A percentile compares a stretch with the other conserved stretches of the same genome.
phyloP scores from a whole-genome alignment of 805 yeast species.

The Wickerhamiella parazyma region DNA sequence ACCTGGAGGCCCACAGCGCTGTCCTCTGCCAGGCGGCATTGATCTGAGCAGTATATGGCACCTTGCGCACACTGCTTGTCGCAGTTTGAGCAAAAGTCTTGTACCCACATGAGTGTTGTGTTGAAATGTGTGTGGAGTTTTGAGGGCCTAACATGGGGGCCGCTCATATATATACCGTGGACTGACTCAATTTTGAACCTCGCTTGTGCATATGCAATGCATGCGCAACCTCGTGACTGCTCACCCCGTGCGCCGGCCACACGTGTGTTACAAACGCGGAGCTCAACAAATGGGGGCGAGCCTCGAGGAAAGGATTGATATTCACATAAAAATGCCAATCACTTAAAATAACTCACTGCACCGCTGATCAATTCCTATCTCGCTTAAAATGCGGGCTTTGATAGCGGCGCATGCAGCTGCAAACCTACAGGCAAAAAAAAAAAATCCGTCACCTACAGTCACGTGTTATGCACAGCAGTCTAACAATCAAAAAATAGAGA shows the following conservation, averaged over 20 bases:
- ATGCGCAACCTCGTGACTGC: not conserved
- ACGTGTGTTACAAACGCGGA: not conserved
- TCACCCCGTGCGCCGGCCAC: not conserved
- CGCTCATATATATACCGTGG: not conserved
- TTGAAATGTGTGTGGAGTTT: not conserved
- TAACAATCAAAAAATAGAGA: not conserved
- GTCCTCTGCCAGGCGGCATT: conserved; percentile 25
- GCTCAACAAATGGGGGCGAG: not conserved
- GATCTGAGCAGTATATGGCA: conserved; percentile 35
- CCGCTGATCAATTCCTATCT: not conserved
- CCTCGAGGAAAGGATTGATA: not conserved
- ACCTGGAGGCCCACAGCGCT: not conserved
- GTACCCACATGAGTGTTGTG: conserved; percentile 27
- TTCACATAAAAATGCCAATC: no score
- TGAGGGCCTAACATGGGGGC: not conserved
- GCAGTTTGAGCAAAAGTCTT: conserved; percentile 46
- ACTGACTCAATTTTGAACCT: not conserved
- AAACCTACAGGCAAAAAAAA: not conserved
- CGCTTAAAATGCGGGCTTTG: not conserved
- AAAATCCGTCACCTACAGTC: not conserved
- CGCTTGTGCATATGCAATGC: not conserved
- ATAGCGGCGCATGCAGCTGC: not conserved
- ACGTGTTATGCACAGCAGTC: not conserved
- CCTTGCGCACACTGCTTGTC: conserved; percentile 36
- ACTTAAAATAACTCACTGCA: no score